Base-by-base conservation (phyloP, 768 basidiomycete genomes). In the Trametes cingulata region DNA sequence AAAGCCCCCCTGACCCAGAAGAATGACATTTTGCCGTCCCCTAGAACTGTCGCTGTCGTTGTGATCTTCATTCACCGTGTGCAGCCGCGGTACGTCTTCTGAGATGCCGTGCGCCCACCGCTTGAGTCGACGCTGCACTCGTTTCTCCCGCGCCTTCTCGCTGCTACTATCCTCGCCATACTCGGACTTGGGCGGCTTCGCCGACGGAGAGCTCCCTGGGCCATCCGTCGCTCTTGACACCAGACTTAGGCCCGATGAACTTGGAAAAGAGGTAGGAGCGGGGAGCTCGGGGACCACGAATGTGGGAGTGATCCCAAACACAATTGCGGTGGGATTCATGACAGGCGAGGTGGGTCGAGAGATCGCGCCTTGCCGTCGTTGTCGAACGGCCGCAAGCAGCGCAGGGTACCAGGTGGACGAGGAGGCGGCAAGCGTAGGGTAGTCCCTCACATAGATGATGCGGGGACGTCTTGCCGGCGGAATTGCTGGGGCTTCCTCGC, bases 231-330 rank as follows among this genome's bases (percentile, higher is more conserved):
- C 77, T 45, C 78, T 78, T 63, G 79, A 79, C 33, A 82, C 71
- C 48, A 83, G 64, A 62, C 74, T 79, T 53, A 85, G 60, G 36
- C 76, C 75, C 14, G 67, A 76, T 4, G 61, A 46, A 37, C 67
- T 67, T 0, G 67, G 45, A 22, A 69, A 71, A 15, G 77, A 67
- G 1, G 74, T 61, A 24, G 69, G 58, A 6, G 66, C 45, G 2
- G 72, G 37, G 67, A 73, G 48, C 66, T 69, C 64, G 10, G 82
- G 76, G n/a, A 82, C 80, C 14, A 84, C 75, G n/a, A 93, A 74
- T 3, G 90, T 76, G 25, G 94, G 93, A 0, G 89, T 87, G 67
- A 92, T 85, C n/a, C 93, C 93, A 67, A 96, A 90, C 17, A 97
- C 79, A 47, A 97, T 92, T 8, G 87, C 84, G 66, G 88, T 90